phyloP scores from a whole-genome alignment of 176 grass and related monocot species.

The Thinopyrum elongatum region DNA sequence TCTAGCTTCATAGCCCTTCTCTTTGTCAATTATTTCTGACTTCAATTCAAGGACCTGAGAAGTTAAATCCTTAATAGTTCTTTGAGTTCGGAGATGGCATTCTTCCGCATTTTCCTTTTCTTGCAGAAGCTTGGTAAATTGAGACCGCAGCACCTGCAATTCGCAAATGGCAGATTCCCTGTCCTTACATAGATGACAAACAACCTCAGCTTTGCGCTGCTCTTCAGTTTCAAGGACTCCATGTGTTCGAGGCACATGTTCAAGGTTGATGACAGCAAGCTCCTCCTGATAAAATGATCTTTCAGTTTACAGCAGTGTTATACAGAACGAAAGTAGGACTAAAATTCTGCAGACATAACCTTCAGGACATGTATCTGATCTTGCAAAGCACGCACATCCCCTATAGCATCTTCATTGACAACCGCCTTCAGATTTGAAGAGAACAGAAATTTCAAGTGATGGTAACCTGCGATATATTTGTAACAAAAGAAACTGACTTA shows the following conservation, averaged over 20 bases:
- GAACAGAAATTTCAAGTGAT: constrained; percentile 20
- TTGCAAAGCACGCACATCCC: constrained; percentile 70
- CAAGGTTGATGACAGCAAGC: constrained; percentile 58
- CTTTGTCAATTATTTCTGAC: constrained; percentile 54
- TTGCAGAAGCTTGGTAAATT: constrained; percentile 35
- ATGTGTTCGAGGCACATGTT: constrained; percentile 31
- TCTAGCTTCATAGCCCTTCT: constrained; percentile 41
- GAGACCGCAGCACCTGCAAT: constrained; percentile 43
- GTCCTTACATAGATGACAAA: constrained; percentile 47
- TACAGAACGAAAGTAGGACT: constrained; percentile 8
- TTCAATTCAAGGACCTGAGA: constrained; percentile 50
- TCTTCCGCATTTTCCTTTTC: constrained; percentile 42
- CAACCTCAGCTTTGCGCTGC: constrained; percentile 3
- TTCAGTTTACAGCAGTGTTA: constrained; percentile 15
- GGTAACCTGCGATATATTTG: not conserved
- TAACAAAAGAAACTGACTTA: not conserved
- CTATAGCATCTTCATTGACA: constrained; percentile 90
- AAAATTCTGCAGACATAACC: constrained; percentile 47
- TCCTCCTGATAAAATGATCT: constrained; percentile 68
- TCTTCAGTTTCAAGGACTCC: constrained; percentile 6
- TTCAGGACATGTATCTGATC: constrained; percentile 86
- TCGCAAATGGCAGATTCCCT: constrained; percentile 30
- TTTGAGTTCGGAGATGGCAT: constrained; percentile 28
- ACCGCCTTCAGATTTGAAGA: constrained; percentile 59
- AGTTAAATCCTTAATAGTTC: constrained; percentile 36